Conservation (phyloP, 257 asterid genomes). For the Vinca minor region DNA sequence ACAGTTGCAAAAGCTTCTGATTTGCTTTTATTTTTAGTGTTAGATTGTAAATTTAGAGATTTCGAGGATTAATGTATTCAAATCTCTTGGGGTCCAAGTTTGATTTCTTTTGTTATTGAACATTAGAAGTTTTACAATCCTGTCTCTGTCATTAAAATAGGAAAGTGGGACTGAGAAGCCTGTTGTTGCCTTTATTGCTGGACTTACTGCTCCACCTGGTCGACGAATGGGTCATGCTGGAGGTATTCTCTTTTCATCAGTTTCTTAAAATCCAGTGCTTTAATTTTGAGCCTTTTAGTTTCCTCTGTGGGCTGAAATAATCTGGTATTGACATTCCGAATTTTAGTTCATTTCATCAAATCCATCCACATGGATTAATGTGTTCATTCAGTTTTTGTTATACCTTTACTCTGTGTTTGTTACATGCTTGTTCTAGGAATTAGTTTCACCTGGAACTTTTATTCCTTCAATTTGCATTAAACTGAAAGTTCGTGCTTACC, state of each 20-base stretch:
- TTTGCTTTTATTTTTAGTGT: background rate
- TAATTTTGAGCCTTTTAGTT: conserved; percentile 3
- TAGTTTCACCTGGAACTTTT: background rate
- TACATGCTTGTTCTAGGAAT: background rate
- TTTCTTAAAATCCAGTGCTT: conserved; percentile 4
- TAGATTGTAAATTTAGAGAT: background rate
- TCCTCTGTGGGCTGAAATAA: background rate
- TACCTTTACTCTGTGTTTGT: too few species aligned
- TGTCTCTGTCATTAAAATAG: conserved; percentile 28
- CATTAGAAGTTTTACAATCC: background rate
- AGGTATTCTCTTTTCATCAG: conserved; percentile 37
- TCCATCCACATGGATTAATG: too few species aligned
- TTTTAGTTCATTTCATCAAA: background rate
- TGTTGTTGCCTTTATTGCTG: conserved; percentile 90
- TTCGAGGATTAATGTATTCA: background rate
- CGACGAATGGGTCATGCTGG: conserved; percentile 99
- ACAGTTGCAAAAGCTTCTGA: conserved; percentile 1
- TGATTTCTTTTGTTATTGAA: background rate
- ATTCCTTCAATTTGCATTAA: background rate
- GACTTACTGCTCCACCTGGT: conserved; percentile 99
- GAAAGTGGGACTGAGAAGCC: conserved; percentile 92
- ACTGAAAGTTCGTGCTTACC: background rate
- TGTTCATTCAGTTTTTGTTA: background rate
- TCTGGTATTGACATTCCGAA: background rate
- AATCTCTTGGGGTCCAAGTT: background rate